These are phyloP conservation scores for Serendipita vermifera DNA, from an alignment of 768 basidiomycete genomes.

Conservation along the genomic window DNA sequence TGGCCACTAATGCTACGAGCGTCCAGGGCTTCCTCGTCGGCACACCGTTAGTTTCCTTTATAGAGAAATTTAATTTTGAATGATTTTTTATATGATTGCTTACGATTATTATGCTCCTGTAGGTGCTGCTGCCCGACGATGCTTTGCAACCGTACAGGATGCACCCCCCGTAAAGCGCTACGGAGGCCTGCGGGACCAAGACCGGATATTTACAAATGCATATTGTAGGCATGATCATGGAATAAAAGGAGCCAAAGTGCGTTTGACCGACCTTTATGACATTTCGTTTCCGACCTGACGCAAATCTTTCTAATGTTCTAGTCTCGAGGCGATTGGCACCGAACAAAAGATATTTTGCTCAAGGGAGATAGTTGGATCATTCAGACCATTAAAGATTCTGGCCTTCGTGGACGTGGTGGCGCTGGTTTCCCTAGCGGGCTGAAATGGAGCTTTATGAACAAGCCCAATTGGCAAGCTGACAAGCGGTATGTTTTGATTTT, in stretches of 20 bases:
- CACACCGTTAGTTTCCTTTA: background rate
- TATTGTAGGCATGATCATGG: slow-evolving; percentile 84
- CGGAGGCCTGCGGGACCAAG: slow-evolving; percentile 89
- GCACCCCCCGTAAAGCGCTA: slow-evolving; percentile 75
- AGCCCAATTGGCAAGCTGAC: slow-evolving; percentile 96
- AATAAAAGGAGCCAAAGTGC: slow-evolving; percentile 80
- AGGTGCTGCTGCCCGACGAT: slow-evolving; percentile 8
- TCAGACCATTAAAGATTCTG: slow-evolving; percentile 89
- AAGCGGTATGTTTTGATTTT: slow-evolving; percentile 39
- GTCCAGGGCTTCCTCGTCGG: background rate
- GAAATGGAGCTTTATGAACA: slow-evolving; percentile 99
- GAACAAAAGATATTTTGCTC: slow-evolving; percentile 86
- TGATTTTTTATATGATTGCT: background rate
- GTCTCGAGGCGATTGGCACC: slow-evolving; percentile 96
- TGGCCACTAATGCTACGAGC: background rate
- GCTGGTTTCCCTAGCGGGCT: slow-evolving; percentile 94
- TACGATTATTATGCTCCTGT: background rate
- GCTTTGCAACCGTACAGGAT: slow-evolving; percentile 61
- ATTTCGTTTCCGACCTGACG: background rate
- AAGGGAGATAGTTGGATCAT: slow-evolving; percentile 99
- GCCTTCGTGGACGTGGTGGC: slow-evolving; percentile 88
- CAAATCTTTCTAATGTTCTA: slow-evolving; percentile 21
- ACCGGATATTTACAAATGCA: slow-evolving; percentile 86
- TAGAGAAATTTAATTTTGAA: background rate
- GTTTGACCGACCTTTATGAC: slow-evolving; percentile 18